Evolutionary conservation across 306 rosid genomes (phyloP), one percentile per base, ranked within the genome.

Genomic region (Cicer yamashitae): DNA sequence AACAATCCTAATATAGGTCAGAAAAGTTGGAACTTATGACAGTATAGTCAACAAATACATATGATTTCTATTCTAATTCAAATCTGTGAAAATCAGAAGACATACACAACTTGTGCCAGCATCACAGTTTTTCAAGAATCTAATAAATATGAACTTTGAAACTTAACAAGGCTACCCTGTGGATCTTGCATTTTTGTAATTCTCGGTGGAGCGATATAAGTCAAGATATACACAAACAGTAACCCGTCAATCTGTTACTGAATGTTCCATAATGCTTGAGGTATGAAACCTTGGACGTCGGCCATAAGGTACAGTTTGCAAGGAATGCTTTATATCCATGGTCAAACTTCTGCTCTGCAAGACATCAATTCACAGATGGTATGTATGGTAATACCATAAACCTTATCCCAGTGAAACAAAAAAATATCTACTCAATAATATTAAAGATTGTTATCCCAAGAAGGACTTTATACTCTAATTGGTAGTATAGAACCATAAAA

Each of bases 301-400:
- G 41, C 41, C 10, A 37, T 51, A 58, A 69, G 74, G 47, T 76
- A 56, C 46, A 64, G 46, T 73, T 48, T 30, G 46, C 80, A 50
- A 72, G 7, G 66, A 76, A 73, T 62, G 59, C 37, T 53, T 15
- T 25, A 46, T 60, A 67, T 75, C 43, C 62, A 39, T 18, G 48
- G 51, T 70, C 74, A 78, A 74, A 78, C 39, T 34, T 65, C 52
- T 60, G 75, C 54, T 76, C 76, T 67, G 81, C 69, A 70, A 48
- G 22, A 54, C 67, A 63, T 56, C 40, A 65, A 46, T 44, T 45
- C 64, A 73, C 58, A 68, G 62, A 80, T 52, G 61, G 45, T 17
- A 77, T 37, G 34, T 30, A 30, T 30, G 68, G 47, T 60, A 71
- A 52, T 58, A 71, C 69, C 70, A 75, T 57, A 59, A 67, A 67